These are phyloP conservation scores for Teunomyces atbi DNA, from an alignment of 805 yeast species.

Conservation along the genomic window DNA sequence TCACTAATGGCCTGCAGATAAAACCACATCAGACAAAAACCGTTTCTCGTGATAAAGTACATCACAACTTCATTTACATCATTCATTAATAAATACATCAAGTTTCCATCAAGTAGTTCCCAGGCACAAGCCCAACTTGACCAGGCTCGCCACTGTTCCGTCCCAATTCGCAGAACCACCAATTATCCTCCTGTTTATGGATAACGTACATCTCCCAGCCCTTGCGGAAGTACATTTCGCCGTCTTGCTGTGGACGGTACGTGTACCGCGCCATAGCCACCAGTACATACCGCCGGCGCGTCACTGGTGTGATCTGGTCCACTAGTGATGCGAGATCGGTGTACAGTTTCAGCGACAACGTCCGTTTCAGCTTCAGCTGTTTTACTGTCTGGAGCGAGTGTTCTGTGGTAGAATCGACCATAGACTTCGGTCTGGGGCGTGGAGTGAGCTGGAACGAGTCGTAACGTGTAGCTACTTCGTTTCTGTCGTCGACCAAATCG, in stretches of 20 bases:
- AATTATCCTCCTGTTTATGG: slow-evolving; percentile 43
- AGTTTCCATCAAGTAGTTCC: slow-evolving; percentile 41
- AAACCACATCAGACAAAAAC: neutral
- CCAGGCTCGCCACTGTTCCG: slow-evolving; percentile 37
- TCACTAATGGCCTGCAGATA: neutral
- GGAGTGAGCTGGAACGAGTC: slow-evolving; percentile 27
- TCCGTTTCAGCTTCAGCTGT: slow-evolving; percentile 6
- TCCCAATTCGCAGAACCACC: slow-evolving; percentile 43
- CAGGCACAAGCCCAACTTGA: slow-evolving; percentile 42
- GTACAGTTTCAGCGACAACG: slow-evolving; percentile 34
- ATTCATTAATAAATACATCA: slow-evolving; percentile 8
- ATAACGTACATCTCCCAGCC: slow-evolving; percentile 43
- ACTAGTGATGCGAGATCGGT: slow-evolving; percentile 30
- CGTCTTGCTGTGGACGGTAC: slow-evolving; percentile 40
- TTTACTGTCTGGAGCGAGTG: slow-evolving; percentile 1
- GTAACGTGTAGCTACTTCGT: slow-evolving; percentile 38
- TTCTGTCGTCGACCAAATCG: slow-evolving; percentile 34
- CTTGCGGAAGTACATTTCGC: slow-evolving; percentile 40
- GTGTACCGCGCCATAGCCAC: slow-evolving; percentile 41
- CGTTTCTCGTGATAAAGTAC: too few species aligned
- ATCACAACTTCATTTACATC: neutral
- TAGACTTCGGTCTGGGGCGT: slow-evolving; percentile 23
- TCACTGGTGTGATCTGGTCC: slow-evolving; percentile 29
- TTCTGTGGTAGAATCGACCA: slow-evolving; percentile 17
- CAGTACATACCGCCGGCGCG: slow-evolving; percentile 26